These are phyloP conservation scores for Aspergillus unguis DNA, from an alignment of 2,329 filamentous ascomycete genomes.

Conservation along the genomic window DNA sequence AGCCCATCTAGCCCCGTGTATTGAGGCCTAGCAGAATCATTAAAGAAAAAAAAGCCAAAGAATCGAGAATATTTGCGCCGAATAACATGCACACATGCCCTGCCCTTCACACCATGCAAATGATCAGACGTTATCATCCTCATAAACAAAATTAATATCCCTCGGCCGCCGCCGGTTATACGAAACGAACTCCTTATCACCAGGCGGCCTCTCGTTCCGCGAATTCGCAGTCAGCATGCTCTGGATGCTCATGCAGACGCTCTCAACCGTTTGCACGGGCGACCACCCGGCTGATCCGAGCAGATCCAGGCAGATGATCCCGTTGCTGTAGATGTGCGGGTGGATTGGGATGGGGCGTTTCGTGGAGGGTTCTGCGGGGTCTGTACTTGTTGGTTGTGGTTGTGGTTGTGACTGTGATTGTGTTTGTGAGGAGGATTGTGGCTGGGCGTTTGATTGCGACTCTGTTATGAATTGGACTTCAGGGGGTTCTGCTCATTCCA, in stretches of 20 bases:
- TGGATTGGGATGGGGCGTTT: slow-evolving; percentile 77
- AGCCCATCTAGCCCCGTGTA: too few relatives aligned
- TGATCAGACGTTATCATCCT: slow-evolving; percentile 72
- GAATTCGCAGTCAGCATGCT: slow-evolving; percentile 97
- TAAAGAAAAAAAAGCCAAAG: too few relatives aligned
- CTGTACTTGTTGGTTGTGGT: background rate
- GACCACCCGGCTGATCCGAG: slow-evolving; percentile 88
- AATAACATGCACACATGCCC: background rate
- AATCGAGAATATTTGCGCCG: too few relatives aligned
- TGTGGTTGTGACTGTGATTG: background rate
- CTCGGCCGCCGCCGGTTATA: slow-evolving; percentile 74
- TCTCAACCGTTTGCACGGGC: slow-evolving; percentile 95
- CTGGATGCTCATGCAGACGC: slow-evolving; percentile 93
- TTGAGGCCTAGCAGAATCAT: too few relatives aligned
- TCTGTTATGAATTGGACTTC: slow-evolving; percentile 77
- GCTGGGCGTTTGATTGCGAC: background rate
- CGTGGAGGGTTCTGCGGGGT: slow-evolving; percentile 27
- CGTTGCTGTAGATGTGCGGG: slow-evolving; percentile 97
- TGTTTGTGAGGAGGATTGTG: background rate
- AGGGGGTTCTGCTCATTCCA: slow-evolving; percentile 66
- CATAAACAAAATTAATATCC: slow-evolving; percentile 91
- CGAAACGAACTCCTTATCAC: slow-evolving; percentile 83
- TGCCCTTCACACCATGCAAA: background rate
- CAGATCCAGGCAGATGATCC: slow-evolving; percentile 95
- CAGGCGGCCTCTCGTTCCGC: slow-evolving; percentile 84